A percentile compares a stretch with the other conserved stretches of the same genome.
Evolutionary conservation across 495 filamentous ascomycete species (phyloP).

Genomic region (Sporormia fimetaria): DNA sequence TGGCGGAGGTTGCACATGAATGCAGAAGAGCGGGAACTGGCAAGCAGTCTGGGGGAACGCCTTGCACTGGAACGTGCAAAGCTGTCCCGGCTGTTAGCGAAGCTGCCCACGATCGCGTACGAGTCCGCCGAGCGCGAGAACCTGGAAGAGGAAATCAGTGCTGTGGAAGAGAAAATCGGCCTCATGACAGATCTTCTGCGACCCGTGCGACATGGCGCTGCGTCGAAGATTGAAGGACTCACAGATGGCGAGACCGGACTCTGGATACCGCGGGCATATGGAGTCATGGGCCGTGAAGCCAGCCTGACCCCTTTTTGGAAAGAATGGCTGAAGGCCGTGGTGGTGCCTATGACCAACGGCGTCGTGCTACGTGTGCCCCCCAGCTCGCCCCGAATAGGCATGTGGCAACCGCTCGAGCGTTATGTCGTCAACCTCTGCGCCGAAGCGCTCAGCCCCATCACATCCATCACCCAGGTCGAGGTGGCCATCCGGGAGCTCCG

Average conservation of each 20-base stretch:
- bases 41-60: constrained; percentile 81
- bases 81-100: constrained; percentile 72
- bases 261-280: constrained; percentile 91
- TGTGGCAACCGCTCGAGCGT: constrained; percentile 91
- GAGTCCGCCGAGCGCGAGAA: constrained; percentile 70
- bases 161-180: constrained; percentile 91
- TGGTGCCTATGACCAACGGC: constrained; percentile 90
- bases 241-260: constrained; percentile 93
- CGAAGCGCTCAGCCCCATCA: constrained; percentile 81
- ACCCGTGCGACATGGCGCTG: constrained; percentile 84
- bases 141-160: constrained; percentile 87
- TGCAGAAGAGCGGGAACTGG: constrained; percentile 85
- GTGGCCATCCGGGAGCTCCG: constrained; percentile 80
- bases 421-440: constrained; percentile 98
- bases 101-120: constrained; percentile 65
- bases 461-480: constrained; percentile 93
- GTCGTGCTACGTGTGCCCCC: constrained; percentile 69
- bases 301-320: constrained; percentile 93
- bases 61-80: constrained; percentile 83
- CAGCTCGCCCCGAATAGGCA: constrained; percentile 82
- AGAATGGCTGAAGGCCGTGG: constrained; percentile 87
- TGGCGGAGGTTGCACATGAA: constrained; percentile 96
- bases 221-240: constrained; percentile 92
- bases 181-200: constrained; percentile 93
- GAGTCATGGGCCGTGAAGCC: constrained; percentile 76